These are phyloP conservation scores for Saksenaea vasiformis DNA, from an alignment of 371 early-diverging fungal species.

Conservation along the genomic window DNA sequence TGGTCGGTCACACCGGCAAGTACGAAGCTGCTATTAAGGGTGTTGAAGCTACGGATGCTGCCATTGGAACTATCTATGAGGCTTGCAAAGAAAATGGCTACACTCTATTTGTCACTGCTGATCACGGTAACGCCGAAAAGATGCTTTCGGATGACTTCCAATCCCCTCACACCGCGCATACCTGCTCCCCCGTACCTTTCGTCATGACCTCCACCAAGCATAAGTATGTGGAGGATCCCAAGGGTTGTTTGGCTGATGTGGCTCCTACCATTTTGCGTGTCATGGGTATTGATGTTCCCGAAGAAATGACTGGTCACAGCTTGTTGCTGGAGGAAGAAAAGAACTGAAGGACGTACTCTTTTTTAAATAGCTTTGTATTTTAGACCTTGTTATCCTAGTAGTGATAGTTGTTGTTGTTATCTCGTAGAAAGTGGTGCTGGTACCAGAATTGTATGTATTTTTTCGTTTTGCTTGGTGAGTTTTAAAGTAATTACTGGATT, in stretches of 20 bases:
- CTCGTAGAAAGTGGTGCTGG: slow-evolving; percentile 1
- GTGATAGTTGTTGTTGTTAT: neutral
- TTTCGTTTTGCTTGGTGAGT: neutral
- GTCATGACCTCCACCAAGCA: slow-evolving; percentile 74
- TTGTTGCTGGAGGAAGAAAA: slow-evolving; percentile 33
- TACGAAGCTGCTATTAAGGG: slow-evolving; percentile 94
- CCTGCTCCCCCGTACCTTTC: slow-evolving; percentile 92
- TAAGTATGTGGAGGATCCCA: slow-evolving; percentile 54
- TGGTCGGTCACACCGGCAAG: slow-evolving; percentile 99
- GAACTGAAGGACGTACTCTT: neutral
- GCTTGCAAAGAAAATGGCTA: slow-evolving; percentile 91
- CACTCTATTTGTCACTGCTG: slow-evolving; percentile 96
- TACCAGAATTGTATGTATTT: slow-evolving; percentile 5
- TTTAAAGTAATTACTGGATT: neutral
- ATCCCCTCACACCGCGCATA: slow-evolving; percentile 96
- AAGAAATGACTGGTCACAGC: slow-evolving; percentile 94
- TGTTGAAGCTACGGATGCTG: slow-evolving; percentile 93
- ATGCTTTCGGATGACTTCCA: slow-evolving; percentile 90
- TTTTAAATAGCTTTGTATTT: neutral
- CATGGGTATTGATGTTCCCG: slow-evolving; percentile 92
- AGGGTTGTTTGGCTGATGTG: slow-evolving; percentile 93
- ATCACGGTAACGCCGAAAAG: slow-evolving; percentile 99
- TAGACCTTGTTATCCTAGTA: slow-evolving; percentile 8
- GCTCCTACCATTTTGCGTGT: slow-evolving; percentile 97
- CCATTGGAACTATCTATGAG: slow-evolving; percentile 92